These are phyloP conservation scores for Chamaenerion angustifolium DNA, from an alignment of 345 rosid genomes.

Conservation along the genomic window DNA sequence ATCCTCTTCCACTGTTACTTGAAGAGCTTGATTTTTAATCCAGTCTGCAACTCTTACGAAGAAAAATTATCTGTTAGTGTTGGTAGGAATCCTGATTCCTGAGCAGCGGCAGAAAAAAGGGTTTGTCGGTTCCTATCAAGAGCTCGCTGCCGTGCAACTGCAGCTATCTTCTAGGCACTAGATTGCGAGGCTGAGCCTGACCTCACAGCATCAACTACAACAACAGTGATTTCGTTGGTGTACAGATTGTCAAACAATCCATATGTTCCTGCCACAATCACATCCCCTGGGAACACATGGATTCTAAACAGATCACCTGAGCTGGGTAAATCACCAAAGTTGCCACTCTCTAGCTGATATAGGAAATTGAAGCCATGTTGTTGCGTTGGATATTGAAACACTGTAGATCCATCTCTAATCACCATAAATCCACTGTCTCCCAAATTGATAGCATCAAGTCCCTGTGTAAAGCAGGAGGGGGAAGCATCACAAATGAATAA, in stretches of 20 bases:
- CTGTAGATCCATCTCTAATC: constrained; percentile 66
- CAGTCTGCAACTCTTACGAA: too few relatives aligned
- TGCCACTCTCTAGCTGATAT: constrained; percentile 76
- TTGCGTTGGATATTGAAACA: constrained; percentile 83
- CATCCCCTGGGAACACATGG: constrained; percentile 76
- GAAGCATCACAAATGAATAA: too few relatives aligned
- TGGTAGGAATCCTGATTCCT: constrained; percentile 85
- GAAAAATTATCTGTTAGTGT: too few relatives aligned
- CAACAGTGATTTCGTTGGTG: constrained; percentile 63
- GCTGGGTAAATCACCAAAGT: constrained; percentile 59
- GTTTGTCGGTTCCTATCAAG: constrained; percentile 56
- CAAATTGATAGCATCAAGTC: constrained; percentile 67
- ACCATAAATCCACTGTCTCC: constrained; percentile 97
- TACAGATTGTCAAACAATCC: constrained; percentile 91
- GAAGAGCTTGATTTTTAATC: too few relatives aligned
- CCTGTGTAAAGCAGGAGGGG: too few relatives aligned
- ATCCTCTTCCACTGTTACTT: too few relatives aligned
- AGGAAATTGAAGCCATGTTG: constrained; percentile 94
- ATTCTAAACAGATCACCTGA: constrained; percentile 83
- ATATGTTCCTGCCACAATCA: constrained; percentile 80
- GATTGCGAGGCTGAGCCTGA: constrained; percentile 60
- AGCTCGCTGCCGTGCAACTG: constrained; percentile 73
- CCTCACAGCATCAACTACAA: constrained; percentile 60
- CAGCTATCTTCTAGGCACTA: constrained; percentile 75
- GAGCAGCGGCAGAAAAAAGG: constrained; percentile 84